Percentiles rank a stretch among this genome's conserved stretches.
Conservation (phyloP, 2,329 filamentous ascomycete genomes). For the Pseudogymnoascus sp. region DNA sequence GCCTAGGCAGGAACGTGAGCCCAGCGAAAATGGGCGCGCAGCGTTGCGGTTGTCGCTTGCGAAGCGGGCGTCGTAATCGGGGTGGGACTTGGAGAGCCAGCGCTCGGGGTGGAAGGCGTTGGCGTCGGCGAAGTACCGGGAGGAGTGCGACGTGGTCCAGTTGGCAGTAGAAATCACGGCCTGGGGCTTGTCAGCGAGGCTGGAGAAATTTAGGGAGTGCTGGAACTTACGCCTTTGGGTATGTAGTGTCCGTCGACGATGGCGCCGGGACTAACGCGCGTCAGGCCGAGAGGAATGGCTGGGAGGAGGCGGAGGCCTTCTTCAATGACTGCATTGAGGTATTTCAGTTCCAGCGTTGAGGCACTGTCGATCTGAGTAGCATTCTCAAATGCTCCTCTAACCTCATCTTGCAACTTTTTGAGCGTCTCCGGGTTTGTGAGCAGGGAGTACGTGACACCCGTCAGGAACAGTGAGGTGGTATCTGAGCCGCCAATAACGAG, state of each 20-base stretch:
- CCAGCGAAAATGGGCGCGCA: slow-evolving; percentile 27
- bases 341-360: slow-evolving; percentile 23
- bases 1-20: slow-evolving; percentile 31
- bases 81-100: slow-evolving; percentile 27
- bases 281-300: slow-evolving; percentile 19
- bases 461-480: slow-evolving; percentile 26
- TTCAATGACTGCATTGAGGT: slow-evolving; percentile 30
- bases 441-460: slow-evolving; percentile 16
- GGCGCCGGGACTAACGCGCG: slow-evolving; percentile 10
- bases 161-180: slow-evolving; percentile 9
- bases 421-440: slow-evolving; percentile 9
- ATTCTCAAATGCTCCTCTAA: slow-evolving; percentile 25
- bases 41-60: slow-evolving; percentile 23
- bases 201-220: slow-evolving; percentile 21
- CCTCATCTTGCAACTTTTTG: slow-evolving; percentile 25
- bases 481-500: slow-evolving; percentile 24
- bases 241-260: slow-evolving; percentile 12
- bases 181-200: background rate
- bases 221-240: slow-evolving; percentile 7
- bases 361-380: slow-evolving; percentile 28
- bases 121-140: slow-evolving; percentile 24
- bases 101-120: slow-evolving; percentile 28
- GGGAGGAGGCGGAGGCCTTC: slow-evolving; percentile 31
- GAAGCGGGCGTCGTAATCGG: slow-evolving; percentile 23
- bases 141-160: slow-evolving; percentile 16